Evolutionary conservation across 192 early-diverging fungal genomes (phyloP), one percentile per base, ranked within the genome.

Genomic region (Backusella circina): DNA sequence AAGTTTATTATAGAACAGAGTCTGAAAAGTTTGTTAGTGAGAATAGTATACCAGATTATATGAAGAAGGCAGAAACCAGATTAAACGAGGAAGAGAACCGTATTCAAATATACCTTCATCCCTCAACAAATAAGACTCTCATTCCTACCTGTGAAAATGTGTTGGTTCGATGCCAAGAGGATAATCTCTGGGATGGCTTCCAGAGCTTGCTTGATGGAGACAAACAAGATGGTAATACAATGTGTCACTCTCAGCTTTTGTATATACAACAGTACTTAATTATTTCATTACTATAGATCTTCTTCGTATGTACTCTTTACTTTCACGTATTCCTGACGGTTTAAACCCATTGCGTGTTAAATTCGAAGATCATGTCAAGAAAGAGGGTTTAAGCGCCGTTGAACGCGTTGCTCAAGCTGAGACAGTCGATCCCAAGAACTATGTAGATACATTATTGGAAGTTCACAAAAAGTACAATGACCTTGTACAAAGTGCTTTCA

Each of bases 11-110:
- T 80, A 90, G 90, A 78, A 88, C 89, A 65, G 96, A 97, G 81
- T 91, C 91, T 68, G 95, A 97, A 81, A 92, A 90, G 18, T 96
- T 97, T 81, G 87, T 98, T 57, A 88, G 90, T 72, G 95, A 96
- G 73, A 96, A 97, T 81, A 90, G 93, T 39, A 91, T 97, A 41
- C 89, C 93, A 28, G 96, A 97, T 73, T 99, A 99, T 82, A 96
- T 99, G 94, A 94, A 95, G 77, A 95, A 95, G 90, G 93, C 93
- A 3, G 92, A 93, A 77, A 79, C 84, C 61, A 87, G 93, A 71
- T 79, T 96, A 79, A 77, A 83, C 47, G 88, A 89, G 85, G 97
- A 99, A 83, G 95, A 98, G 78, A 87, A 86, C 33, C 95, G 96
- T 23, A 93, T 97, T 2, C 86, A 93, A 75, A 88, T 91, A 75